Evolutionary conservation across 1,284 basidiomycete species (phyloP), one percentile per base, ranked within the genome.

Genomic region (Moniliophthora roreri): DNA sequence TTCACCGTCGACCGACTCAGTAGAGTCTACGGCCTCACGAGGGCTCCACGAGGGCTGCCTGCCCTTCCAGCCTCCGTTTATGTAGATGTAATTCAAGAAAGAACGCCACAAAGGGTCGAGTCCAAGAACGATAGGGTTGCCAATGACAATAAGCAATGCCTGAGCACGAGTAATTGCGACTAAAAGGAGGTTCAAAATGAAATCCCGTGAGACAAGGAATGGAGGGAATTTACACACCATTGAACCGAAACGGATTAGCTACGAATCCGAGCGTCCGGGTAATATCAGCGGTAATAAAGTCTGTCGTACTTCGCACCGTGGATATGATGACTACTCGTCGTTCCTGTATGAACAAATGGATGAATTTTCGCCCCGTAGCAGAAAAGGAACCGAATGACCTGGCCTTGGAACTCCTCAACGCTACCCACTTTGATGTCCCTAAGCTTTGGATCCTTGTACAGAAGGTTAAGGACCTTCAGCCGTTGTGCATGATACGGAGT

Each of bases 391-490:
- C 24, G n/a, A 48, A 47, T 20, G 32, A 54, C 56, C 50, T 58
- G 56, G 16, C 76, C 76, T 60, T 78, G 76, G 60, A 76, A 78
- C 50, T 76, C 72, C 60, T 78, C 76, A 2, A 75, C 73, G 42
- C 70, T 75, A n/a, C 74, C 76, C 7, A 76, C 71, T 55, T 73
- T 76, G 51, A 75, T 65, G 2, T 62, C 69, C 41, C 57, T 46
- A 8, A 60, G 26, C 62, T 63, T 41, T 53, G 57, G 38, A 60
- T 57, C 46, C 35, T 48, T 48, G 15, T 42, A 20, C 39, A 57
- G 58, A 24, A 39, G 50, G 42, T 62, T 54, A 4, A 63, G 55
- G 35, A 77, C 71, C 56, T 74, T 76, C 28, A 59, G 56, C 40
- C 68, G 65, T 56, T 78, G 76, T 4, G 73, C 73, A 54, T 75